Evolutionary conservation across 2,329 filamentous ascomycete species (phyloP).

Genomic region (Botryotinia globosa): DNA sequence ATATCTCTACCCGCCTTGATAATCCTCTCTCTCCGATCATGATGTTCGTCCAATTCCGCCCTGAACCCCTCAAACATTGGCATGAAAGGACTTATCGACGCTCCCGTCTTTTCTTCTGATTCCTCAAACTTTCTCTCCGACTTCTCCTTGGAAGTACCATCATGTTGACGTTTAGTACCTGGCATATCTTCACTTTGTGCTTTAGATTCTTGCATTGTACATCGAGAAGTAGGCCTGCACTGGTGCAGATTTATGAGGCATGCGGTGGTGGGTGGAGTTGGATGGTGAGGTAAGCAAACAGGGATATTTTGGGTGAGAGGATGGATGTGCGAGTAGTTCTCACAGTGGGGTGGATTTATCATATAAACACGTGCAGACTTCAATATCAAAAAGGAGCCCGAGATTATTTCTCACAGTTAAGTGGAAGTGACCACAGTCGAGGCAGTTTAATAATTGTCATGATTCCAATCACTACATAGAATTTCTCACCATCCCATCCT

Average conservation of each 20-base stretch:
- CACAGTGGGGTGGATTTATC: not conserved
- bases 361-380: constrained; percentile 9
- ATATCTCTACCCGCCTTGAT: constrained; percentile 91
- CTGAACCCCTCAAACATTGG: constrained; percentile 85
- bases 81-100: constrained; percentile 48
- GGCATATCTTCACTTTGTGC: constrained; percentile 9
- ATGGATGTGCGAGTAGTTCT: not conserved
- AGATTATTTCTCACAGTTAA: not conserved
- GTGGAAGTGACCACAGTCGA: not conserved
- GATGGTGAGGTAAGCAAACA: constrained; percentile 10
- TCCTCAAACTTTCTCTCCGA: constrained; percentile 40
- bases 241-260: constrained; percentile 15
- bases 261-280: constrained; percentile 1
- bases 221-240: not conserved
- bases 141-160: constrained; percentile 21
- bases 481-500: not conserved
- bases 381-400: not conserved
- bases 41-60: constrained; percentile 86
- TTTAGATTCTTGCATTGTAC: constrained; percentile 5
- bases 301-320: not conserved
- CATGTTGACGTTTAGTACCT: constrained; percentile 18
- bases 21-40: constrained; percentile 85
- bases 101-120: constrained; percentile 40
- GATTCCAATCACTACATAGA: not conserved
- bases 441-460: not conserved